phyloP scores from a whole-genome alignment of 2,329 filamentous ascomycete genomes.

The Scedosporium boydii region DNA sequence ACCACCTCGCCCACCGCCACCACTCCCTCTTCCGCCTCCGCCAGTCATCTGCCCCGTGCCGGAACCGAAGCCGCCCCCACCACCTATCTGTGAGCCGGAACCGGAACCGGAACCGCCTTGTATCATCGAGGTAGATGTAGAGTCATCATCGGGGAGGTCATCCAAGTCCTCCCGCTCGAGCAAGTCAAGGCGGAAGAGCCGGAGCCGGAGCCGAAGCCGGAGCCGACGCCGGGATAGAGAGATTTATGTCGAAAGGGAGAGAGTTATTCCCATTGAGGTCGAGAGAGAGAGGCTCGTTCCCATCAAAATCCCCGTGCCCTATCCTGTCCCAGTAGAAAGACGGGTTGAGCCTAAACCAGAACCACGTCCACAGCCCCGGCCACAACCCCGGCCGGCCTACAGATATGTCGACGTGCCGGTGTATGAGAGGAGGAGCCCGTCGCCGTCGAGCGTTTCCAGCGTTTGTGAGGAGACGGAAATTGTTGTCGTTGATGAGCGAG shows the following conservation, averaged over 20 bases:
- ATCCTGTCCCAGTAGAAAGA: background rate
- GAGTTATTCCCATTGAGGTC: background rate
- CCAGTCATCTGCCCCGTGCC: background rate
- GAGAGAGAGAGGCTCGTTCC: constrained; percentile 1
- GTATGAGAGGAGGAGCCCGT: background rate
- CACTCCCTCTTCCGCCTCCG: background rate
- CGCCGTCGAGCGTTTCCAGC: background rate
- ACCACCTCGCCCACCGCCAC: background rate
- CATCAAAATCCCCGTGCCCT: constrained; percentile 1
- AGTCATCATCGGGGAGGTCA: constrained; percentile 7
- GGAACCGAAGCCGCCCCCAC: background rate
- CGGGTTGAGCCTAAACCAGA: background rate
- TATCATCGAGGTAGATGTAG: constrained; percentile 7
- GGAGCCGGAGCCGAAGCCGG: constrained; percentile 5
- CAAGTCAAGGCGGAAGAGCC: constrained; percentile 8
- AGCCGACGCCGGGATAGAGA: background rate
- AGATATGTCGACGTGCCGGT: constrained; percentile 5
- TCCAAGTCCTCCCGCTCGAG: constrained; percentile 1
- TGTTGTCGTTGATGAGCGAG: constrained; percentile 2
- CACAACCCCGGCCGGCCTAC: background rate
- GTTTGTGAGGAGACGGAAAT: constrained; percentile 4
- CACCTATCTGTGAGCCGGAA: background rate
- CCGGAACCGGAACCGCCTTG: background rate
- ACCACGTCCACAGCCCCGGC: background rate
- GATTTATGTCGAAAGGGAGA: constrained; percentile 7